These are phyloP conservation scores for Scutellaria barbata DNA, from an alignment of 257 asterid species.

Conservation along the genomic window DNA sequence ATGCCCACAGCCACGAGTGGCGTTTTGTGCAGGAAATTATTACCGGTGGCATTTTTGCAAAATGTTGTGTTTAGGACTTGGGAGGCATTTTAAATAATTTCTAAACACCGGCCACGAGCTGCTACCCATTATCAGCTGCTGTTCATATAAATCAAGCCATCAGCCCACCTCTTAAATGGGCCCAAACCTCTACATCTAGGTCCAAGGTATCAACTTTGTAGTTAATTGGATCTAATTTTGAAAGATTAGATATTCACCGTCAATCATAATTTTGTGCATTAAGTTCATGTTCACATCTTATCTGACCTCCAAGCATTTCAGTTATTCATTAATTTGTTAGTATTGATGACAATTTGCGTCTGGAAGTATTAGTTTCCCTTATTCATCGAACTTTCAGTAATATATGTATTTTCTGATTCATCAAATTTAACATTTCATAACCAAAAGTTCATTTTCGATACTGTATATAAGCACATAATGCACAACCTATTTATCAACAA, in stretches of 20 bases:
- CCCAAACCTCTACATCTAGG: too few species aligned
- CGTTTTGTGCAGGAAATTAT: too few species aligned
- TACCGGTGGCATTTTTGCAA: too few species aligned
- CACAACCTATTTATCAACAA: not conserved
- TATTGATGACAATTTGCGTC: not conserved
- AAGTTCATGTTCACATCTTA: not conserved
- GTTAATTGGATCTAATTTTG: too few species aligned
- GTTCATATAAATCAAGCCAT: too few species aligned
- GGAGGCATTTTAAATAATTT: too few species aligned
- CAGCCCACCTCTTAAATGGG: too few species aligned
- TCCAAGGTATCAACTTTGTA: too few species aligned
- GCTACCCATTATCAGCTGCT: too few species aligned
- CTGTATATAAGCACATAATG: not conserved
- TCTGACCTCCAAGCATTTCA: not conserved
- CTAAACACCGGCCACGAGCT: too few species aligned
- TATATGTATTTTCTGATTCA: not conserved
- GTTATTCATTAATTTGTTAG: not conserved
- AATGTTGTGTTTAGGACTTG: too few species aligned
- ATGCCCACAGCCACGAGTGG: too few species aligned
- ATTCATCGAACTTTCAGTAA: not conserved
- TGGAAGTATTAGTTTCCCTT: not conserved
- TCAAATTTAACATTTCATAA: constrained; percentile 1
- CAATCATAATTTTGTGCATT: not conserved
- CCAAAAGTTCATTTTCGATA: not conserved
- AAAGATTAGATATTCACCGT: not conserved